Evolutionary conservation across 73 alveolate genomes (phyloP).

Genomic region (Uronychia setigera): DNA sequence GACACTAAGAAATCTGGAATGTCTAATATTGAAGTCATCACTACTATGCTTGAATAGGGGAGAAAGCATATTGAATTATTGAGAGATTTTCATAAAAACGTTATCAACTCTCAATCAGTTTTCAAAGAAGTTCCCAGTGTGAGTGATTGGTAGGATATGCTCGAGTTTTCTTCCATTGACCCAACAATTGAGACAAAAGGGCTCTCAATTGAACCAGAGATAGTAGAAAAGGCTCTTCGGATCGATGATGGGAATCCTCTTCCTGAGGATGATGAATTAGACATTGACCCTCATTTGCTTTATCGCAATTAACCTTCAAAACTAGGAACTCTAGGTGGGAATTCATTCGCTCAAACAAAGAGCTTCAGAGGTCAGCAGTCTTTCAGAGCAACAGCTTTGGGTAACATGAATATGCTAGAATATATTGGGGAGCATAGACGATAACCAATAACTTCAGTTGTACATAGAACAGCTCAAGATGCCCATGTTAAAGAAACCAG

Average conservation of each 20-base stretch:
- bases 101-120: no score
- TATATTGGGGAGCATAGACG: neutral
- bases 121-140: no score
- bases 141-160: no score
- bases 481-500: neutral
- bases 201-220: no score
- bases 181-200: no score
- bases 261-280: neutral
- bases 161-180: no score
- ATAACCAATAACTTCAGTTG: neutral
- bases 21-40: no score
- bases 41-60: no score
- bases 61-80: no score
- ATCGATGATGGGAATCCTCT: neutral
- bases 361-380: neutral
- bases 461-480: neutral
- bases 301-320: neutral
- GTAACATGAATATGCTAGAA: neutral
- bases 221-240: neutral
- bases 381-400: neutral
- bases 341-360: neutral
- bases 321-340: neutral
- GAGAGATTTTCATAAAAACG: no score
- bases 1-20: no score
- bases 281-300: neutral